A percentile compares a stretch with the other conserved stretches of the same genome.
Conservation (phyloP, 2,329 filamentous ascomycete genomes). For the Fusarium liriodendri region DNA sequence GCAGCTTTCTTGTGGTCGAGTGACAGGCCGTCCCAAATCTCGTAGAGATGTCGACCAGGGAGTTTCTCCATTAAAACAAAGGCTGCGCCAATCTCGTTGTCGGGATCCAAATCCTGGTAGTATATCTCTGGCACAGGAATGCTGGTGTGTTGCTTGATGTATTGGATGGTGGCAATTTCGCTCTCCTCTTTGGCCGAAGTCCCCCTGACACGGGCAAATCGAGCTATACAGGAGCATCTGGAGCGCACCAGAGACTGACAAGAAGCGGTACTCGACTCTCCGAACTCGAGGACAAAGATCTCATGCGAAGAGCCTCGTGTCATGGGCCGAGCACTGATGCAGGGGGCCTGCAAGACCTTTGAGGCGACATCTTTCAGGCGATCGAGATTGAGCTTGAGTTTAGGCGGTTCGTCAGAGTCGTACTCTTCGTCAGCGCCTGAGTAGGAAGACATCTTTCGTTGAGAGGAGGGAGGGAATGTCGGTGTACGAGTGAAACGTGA, state of each 20-base stretch:
- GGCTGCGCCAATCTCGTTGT: slow-evolving; percentile 1
- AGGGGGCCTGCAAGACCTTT: not conserved
- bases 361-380: not conserved
- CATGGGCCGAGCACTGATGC: not conserved
- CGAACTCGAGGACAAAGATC: not conserved
- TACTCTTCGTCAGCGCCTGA: not conserved
- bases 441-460: not conserved
- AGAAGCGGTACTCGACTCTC: not conserved
- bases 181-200: slow-evolving; percentile 1
- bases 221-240: not conserved
- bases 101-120: not conserved
- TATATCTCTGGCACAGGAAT: slow-evolving; percentile 13
- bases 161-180: slow-evolving; percentile 7
- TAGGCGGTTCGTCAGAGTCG: not conserved
- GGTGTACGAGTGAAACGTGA: too few relatives aligned
- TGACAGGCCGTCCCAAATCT: not conserved
- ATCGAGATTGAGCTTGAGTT: not conserved
- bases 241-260: not conserved
- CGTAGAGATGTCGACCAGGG: slow-evolving; percentile 1
- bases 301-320: slow-evolving; percentile 9
- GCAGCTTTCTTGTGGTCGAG: not conserved
- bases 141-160: slow-evolving; percentile 4
- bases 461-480: too few relatives aligned
- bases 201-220: slow-evolving; percentile 2
- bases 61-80: slow-evolving; percentile 9